Conservation (phyloP, 2,329 filamentous ascomycete genomes). For the Diaporthe velutina region DNA sequence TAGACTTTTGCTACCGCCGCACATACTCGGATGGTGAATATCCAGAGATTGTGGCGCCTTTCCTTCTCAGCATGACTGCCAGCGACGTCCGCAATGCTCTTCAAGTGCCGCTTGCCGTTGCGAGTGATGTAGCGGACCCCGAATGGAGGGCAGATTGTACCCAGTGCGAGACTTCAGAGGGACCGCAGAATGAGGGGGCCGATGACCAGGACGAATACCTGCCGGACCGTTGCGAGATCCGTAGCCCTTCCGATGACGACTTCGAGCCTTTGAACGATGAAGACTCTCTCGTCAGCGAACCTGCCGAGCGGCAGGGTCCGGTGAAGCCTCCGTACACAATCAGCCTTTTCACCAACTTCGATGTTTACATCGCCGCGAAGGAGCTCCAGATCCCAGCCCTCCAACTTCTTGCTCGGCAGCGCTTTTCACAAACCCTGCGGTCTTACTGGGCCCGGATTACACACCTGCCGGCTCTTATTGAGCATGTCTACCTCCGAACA, state of each 20-base stretch:
- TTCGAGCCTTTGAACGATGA: not conserved
- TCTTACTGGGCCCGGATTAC: not conserved
- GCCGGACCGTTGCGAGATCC: not conserved
- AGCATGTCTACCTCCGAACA: not conserved
- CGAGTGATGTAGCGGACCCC: not conserved
- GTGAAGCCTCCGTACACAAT: not conserved
- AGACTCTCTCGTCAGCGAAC: not conserved
- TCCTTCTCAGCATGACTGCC: not conserved
- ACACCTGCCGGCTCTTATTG: not conserved
- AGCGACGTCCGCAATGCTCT: not conserved
- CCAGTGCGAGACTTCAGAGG: not conserved
- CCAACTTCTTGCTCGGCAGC: not conserved
- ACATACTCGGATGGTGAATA: not conserved
- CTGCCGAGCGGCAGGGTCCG: no score
- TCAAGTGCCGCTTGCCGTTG: not conserved
- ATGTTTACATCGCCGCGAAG: not conserved
- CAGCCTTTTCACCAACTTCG: not conserved
- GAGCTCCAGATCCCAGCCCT: not conserved
- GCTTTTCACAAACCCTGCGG: not conserved
- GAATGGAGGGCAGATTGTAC: not conserved
- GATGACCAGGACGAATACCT: not conserved
- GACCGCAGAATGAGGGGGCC: not conserved
- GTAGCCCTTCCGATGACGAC: not conserved
- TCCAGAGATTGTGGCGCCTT: not conserved
- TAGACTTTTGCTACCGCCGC: conserved; percentile 3